Base-by-base conservation (phyloP, 2,329 filamentous ascomycete genomes). In the Domatiomyces catenatus region DNA sequence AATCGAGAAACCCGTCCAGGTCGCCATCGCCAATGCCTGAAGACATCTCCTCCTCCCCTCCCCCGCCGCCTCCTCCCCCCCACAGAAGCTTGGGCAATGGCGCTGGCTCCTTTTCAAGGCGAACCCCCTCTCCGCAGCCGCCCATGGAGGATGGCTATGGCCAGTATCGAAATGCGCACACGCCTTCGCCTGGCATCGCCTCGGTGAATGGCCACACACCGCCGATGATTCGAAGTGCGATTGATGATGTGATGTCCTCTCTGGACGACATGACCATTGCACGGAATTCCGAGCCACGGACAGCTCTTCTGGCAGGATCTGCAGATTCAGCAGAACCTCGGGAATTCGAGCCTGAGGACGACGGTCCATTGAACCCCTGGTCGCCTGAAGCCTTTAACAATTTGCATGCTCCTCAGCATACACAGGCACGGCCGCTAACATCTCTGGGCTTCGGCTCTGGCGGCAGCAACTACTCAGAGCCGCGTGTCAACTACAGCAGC, bases 231-330 rank as follows among this genome's bases (percentile, higher is more conserved):
- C 77, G 92, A 52, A 87, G 89, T 65, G 92, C 92, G 1, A 98
- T 98, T 88, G 90, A 96, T 62, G 90, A 93, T 66, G 89, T 98
- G 3, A 95, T 96, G 80, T 87, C 92, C 57, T 93, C 92, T 50
- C 69, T 98, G 44, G 83, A 94, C 62, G 88, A 89, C 53, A 86
- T 98, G 73, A 83, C 83, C 17, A 72, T 82, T 59, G 71, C 77
- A 43, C 74, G 75, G 50, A 66, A 63, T 8, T 65, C 69, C 26
- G 71, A 72, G n/a, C n/a, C n/a, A n/a, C n/a, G n/a, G n/a, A n/a
- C n/a, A n/a, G n/a, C n/a, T n/a, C n/a, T n/a, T n/a, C n/a, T n/a
- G n/a, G n/a, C n/a, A n/a, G n/a, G n/a, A n/a, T n/a, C n/a, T n/a
- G n/a, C n/a, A n/a, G n/a, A n/a, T n/a, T n/a, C n/a, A n/a, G n/a